A percentile compares a stretch with the other conserved stretches of the same genome.
phyloP scores from a whole-genome alignment of 176 grass and related monocot species.

The Oryza brachyantha region DNA sequence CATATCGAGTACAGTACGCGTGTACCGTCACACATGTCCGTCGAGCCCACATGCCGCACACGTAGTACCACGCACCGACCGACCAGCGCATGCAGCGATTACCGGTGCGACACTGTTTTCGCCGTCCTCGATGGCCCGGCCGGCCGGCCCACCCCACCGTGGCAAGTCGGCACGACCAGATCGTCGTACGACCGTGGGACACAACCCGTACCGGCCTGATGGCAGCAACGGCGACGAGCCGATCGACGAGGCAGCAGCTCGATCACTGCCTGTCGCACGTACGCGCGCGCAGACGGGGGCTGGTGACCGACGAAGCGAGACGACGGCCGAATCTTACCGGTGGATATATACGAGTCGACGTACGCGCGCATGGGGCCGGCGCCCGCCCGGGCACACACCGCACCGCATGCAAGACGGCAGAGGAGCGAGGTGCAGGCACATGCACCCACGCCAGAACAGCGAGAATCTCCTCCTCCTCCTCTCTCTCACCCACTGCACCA shows the following conservation, averaged over 20 bases:
- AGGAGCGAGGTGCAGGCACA: conserved; percentile 24
- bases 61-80: no score
- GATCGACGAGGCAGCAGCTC: no score
- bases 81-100: not conserved
- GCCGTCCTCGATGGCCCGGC: not conserved
- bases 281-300: no score
- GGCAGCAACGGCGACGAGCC: no score
- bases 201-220: no score
- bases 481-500: not conserved
- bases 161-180: not conserved
- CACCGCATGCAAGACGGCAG: not conserved
- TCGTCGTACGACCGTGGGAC: not conserved
- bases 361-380: not conserved
- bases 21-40: not conserved
- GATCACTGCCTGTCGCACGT: no score
- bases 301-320: not conserved
- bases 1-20: not conserved
- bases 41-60: not conserved
- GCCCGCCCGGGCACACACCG: not conserved
- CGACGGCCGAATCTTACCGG: no score
- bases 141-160: not conserved
- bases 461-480: conserved; percentile 25
- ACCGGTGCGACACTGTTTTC: not conserved
- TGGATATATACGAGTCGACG: no score
- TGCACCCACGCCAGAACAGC: not conserved